Conservation (phyloP, 148 eudicot genomes). For the Rhododendron ferrugineum region DNA sequence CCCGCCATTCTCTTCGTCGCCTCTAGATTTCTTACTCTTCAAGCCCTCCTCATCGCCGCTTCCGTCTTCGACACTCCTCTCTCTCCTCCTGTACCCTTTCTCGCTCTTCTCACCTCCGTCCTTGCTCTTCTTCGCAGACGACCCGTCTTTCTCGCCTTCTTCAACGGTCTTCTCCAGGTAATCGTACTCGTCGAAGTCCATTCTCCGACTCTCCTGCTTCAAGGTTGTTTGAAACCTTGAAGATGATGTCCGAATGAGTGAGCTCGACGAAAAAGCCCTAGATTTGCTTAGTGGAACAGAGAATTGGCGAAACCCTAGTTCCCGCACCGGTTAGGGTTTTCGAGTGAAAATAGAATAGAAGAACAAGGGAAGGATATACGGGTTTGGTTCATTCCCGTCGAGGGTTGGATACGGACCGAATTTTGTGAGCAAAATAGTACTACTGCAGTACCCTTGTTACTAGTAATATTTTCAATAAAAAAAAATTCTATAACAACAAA, state of each 20-base stretch:
- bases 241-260: not conserved
- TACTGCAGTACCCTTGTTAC: too few relatives aligned
- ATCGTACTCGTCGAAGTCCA: conserved; percentile 93
- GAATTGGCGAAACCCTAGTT: not conserved
- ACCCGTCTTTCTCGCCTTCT: conserved; percentile 26
- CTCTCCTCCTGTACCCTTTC: conserved; percentile 47
- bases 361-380: not conserved
- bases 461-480: too few relatives aligned
- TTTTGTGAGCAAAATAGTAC: not conserved
- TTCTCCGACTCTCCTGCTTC: conserved; percentile 15
- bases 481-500: too few relatives aligned
- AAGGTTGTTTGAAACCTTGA: not conserved
- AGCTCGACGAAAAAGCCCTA: not conserved
- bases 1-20: conserved; percentile 28
- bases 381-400: not conserved
- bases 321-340: not conserved
- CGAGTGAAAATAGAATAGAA: not conserved
- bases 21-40: conserved; percentile 36
- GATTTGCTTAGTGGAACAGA: not conserved
- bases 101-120: conserved; percentile 37
- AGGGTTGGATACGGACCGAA: not conserved
- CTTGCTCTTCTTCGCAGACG: conserved; percentile 31
- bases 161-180: conserved; percentile 78
- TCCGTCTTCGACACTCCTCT: conserved; percentile 20
- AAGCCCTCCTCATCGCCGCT: conserved; percentile 27